Base-by-base conservation (phyloP, 2,329 filamentous ascomycete genomes). In the Ophioceras dolichostomum region DNA sequence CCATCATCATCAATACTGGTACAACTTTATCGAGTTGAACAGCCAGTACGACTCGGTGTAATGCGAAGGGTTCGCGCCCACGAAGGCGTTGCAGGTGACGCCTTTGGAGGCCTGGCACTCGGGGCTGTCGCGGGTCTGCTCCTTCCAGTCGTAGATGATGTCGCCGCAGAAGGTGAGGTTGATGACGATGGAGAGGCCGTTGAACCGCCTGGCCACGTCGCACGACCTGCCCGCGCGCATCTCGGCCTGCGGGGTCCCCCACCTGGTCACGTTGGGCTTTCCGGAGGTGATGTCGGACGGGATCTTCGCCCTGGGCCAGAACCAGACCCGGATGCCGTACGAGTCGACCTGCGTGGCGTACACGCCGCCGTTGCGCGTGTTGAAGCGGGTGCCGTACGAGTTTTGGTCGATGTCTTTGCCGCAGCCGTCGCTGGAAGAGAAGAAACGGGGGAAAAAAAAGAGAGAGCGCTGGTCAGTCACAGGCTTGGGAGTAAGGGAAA, bases 21-120 rank as follows among this genome's bases (percentile, higher is more conserved):
- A 73, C 4, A 72, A 58, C 50, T 58, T 62, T 32, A 72, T 55
- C 10, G 61, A 64, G 39, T 65, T 68, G 50, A 80, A 62, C 31
- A 62, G 56, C 70, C 74, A 80, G 53, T 72, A 79, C 5, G 71
- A 63, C 14, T 76, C 64, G 10, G 50, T 45, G 47, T 79, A 80
- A 1, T 64, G 71, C 7, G 54, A 45, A 0, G 76, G 73, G 47
- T 76, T 71, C 43, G 70, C 62, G 39, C 59, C 58, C 10, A 79
- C 76, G 50, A 63, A 79, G 17, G 61, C 62, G 10, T 67, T 49
- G 57, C 76, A 80, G 4, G 44, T 46, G 12, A 35, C 33, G 19
- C 44, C 46, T 32, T 39, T 39, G 5, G 42, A 36, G 33, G 35
- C 43, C 13, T 35, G 38, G 39, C 45, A 49, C n/a, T 37, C 28